Conservation (phyloP, 2,329 filamentous ascomycete species). For the Aspergillus tanneri region DNA sequence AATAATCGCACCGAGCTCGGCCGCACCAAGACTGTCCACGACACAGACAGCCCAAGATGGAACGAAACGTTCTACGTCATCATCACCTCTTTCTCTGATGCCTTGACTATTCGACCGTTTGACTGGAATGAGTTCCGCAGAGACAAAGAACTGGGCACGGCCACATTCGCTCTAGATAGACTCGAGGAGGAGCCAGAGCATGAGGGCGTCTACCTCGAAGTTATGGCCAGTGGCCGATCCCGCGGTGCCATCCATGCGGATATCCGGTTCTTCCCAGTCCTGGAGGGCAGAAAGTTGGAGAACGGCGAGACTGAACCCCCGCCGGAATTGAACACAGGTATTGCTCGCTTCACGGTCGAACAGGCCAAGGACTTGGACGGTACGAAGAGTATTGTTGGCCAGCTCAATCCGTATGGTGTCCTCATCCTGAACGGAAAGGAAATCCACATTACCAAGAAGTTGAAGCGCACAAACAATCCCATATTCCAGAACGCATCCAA, state of each 20-base stretch:
- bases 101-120: constrained; percentile 78
- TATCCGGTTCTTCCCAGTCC: constrained; percentile 90
- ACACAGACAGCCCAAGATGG: constrained; percentile 86
- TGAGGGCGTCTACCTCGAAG: constrained; percentile 81
- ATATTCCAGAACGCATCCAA: constrained; percentile 93
- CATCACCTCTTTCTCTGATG: constrained; percentile 84
- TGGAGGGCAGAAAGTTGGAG: constrained; percentile 64
- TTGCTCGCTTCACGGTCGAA: constrained; percentile 87
- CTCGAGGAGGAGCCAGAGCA: constrained; percentile 74
- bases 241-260: constrained; percentile 79
- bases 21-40: constrained; percentile 81
- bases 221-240: constrained; percentile 78
- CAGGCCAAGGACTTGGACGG: constrained; percentile 95
- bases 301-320: constrained; percentile 78
- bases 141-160: constrained; percentile 88
- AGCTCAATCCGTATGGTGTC: constrained; percentile 85
- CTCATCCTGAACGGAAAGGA: constrained; percentile 90
- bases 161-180: constrained; percentile 80
- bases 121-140: constrained; percentile 97
- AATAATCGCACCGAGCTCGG: constrained; percentile 80
- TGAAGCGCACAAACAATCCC: constrained; percentile 96
- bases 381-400: constrained; percentile 85
- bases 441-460: constrained; percentile 81
- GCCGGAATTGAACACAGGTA: constrained; percentile 89
- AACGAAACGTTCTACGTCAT: constrained; percentile 97